Evolutionary conservation across 768 basidiomycete species (phyloP).

Genomic region (Neoboletus subvelutipes): DNA sequence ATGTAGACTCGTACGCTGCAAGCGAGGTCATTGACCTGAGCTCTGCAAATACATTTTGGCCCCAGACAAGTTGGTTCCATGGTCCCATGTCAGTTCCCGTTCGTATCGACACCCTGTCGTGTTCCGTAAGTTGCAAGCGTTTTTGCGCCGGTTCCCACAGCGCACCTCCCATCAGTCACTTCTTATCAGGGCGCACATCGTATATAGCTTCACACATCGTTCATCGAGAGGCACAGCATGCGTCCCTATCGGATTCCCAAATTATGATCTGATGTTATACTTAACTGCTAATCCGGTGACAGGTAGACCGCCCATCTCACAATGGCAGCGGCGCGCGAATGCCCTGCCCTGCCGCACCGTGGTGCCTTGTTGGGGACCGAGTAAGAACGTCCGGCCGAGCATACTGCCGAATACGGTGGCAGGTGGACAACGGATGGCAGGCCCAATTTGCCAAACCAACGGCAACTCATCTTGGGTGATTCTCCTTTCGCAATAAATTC

Average conservation of each 20-base stretch:
- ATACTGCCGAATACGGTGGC: slow-evolving; percentile 26
- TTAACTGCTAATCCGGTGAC: slow-evolving; percentile 23
- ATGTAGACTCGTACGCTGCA: background rate
- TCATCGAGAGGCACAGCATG: slow-evolving; percentile 25
- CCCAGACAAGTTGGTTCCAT: background rate
- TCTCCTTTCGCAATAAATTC: slow-evolving; percentile 2
- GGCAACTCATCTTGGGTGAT: background rate
- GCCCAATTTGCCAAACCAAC: background rate
- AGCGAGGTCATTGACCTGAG: background rate
- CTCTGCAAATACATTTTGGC: background rate
- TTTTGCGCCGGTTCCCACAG: slow-evolving; percentile 29
- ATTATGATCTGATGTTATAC: slow-evolving; percentile 22
- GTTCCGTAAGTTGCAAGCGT: slow-evolving; percentile 14
- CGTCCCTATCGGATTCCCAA: slow-evolving; percentile 34
- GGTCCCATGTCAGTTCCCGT: background rate
- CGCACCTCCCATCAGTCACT: slow-evolving; percentile 49
- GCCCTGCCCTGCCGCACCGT: slow-evolving; percentile 5
- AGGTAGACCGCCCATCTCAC: slow-evolving; percentile 22
- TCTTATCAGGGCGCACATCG: slow-evolving; percentile 45
- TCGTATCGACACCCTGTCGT: background rate
- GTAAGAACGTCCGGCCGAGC: slow-evolving; percentile 10
- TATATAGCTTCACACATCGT: slow-evolving; percentile 36
- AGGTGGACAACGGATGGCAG: background rate
- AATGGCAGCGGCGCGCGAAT: slow-evolving; percentile 2
- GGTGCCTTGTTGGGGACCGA: slow-evolving; percentile 16